Evolutionary conservation across 2,329 filamentous ascomycete species (phyloP).

Genomic region (Thielaviopsis ethacetica): DNA sequence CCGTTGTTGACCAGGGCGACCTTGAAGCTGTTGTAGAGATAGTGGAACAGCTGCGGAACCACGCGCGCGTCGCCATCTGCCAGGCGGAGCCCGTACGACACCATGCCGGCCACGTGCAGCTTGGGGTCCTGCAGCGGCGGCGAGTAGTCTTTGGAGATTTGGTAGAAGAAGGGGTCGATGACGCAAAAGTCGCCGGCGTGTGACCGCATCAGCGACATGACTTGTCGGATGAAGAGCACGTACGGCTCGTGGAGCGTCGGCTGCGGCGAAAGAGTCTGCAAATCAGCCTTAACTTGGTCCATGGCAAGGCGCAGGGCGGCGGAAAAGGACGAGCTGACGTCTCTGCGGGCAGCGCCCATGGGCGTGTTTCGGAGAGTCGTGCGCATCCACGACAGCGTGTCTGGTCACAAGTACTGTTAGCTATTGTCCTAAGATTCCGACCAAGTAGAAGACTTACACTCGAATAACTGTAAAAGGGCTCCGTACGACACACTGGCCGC

Average conservation of each 20-base stretch:
- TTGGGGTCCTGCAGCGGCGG: conserved; percentile 39
- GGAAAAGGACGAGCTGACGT: conserved; percentile 25
- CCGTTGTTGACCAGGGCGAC: conserved; percentile 32
- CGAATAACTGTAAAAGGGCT: conserved; percentile 32
- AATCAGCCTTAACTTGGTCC: conserved; percentile 36
- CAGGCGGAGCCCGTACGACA: conserved; percentile 38
- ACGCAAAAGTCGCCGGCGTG: conserved; percentile 36
- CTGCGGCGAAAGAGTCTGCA: conserved; percentile 23
- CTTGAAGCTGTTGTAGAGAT: conserved; percentile 41
- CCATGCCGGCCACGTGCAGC: conserved; percentile 37
- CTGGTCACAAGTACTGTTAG: conserved; percentile 13
- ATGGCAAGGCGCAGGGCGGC: conserved; percentile 30
- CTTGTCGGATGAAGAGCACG: conserved; percentile 33
- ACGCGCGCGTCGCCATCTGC: conserved; percentile 33
- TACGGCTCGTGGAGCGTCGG: conserved; percentile 27
- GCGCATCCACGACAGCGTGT: conserved; percentile 33
- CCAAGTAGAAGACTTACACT: conserved; percentile 19
- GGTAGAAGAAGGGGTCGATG: conserved; percentile 39
- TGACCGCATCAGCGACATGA: conserved; percentile 37
- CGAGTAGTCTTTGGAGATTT: conserved; percentile 38
- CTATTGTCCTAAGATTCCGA: neutral
- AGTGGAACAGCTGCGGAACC: conserved; percentile 35
- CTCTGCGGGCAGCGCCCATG: conserved; percentile 20
- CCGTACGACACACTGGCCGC: conserved; percentile 29
- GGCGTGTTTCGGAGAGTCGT: conserved; percentile 26